A percentile compares a stretch with the other conserved stretches of the same genome.
Evolutionary conservation across 257 asterid species (phyloP).

Genomic region (Nicotiana undulata): DNA sequence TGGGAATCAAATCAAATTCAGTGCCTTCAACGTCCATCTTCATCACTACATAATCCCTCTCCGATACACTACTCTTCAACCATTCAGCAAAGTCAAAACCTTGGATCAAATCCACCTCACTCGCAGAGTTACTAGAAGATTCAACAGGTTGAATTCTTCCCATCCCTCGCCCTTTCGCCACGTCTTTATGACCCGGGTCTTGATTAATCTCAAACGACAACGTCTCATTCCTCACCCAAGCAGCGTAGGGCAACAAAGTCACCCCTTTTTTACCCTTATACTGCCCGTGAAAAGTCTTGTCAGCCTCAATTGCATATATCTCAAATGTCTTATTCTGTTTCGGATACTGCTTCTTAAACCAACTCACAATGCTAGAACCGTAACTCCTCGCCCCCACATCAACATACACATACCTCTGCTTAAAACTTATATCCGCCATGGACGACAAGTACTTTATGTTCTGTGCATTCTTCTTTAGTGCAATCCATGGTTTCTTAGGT

Average conservation of each 20-base stretch:
- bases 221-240: constrained; percentile 89
- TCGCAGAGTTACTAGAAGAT: constrained; percentile 34
- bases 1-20: constrained; percentile 82
- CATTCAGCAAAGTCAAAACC: constrained; percentile 94
- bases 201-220: constrained; percentile 76
- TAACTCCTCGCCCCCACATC: constrained; percentile 96
- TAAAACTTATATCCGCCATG: constrained; percentile 81
- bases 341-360: constrained; percentile 96
- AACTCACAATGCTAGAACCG: constrained; percentile 94
- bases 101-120: constrained; percentile 63
- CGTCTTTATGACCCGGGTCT: constrained; percentile 58
- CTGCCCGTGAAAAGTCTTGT: constrained; percentile 56
- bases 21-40: constrained; percentile 99
- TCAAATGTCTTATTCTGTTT: constrained; percentile 88
- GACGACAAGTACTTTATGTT: constrained; percentile 67
- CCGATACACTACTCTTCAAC: constrained; percentile 61
- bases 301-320: constrained; percentile 90
- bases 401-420: constrained; percentile 64
- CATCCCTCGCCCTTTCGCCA: constrained; percentile 80
- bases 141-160: constrained; percentile 92
- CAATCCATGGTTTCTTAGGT: constrained; percentile 89
- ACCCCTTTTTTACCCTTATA: constrained; percentile 76
- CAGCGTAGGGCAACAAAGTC: constrained; percentile 78
- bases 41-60: constrained; percentile 85
- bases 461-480: constrained; percentile 71